Base-by-base conservation (phyloP, 2,329 filamentous ascomycete genomes). In the Ascochyta rabiei region DNA sequence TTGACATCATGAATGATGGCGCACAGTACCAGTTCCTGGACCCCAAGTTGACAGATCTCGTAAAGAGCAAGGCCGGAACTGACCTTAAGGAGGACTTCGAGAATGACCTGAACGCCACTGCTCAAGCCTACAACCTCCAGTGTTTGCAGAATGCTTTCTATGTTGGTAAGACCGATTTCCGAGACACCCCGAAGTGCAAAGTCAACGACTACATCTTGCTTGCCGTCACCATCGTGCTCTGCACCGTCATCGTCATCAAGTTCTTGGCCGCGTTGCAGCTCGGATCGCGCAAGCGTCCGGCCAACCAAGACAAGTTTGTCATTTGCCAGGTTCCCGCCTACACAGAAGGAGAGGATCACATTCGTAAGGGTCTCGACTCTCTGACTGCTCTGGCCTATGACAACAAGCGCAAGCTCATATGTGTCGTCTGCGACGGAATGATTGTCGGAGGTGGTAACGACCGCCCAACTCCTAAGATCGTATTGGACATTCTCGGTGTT, bases 321-420 rank as follows among this genome's bases (percentile, higher is more conserved):
- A 98, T 99, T 63, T 98, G 95, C 76, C 92, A 97, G 75, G 92
- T 99, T 28, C 95, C 95, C 9, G 95, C 95, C 5, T 99, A 99
- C 72, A 99, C 95, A 0, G 95, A 99, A 80, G 95, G 92, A 67
- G 95, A 99, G 80, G 95, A 99, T 68, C 93, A 93, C 4, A 81
- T 99, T 8, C 84, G 95, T 50, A 96, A 96, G 72, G 93, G 92
- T 47, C 82, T 99, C 2, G 95, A 99, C 73, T 98, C 95, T 1
- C 83, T 98, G 55, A 97, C 95, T 15, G 91, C 93, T 12, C 83
- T 99, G 15, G 89, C 96, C 64, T 99, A 99, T 67, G 95, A 99
- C 77, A 97, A 99, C 78, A 99, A 99, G 81, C 85, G 95, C 60
- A 99, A 99, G 79, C 85, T 99, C 23, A 93, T 99, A 62, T 95